These are phyloP conservation scores for Phaeosphaeriaceae sp. DNA, from an alignment of 2,329 filamentous ascomycete genomes.

Conservation along the genomic window DNA sequence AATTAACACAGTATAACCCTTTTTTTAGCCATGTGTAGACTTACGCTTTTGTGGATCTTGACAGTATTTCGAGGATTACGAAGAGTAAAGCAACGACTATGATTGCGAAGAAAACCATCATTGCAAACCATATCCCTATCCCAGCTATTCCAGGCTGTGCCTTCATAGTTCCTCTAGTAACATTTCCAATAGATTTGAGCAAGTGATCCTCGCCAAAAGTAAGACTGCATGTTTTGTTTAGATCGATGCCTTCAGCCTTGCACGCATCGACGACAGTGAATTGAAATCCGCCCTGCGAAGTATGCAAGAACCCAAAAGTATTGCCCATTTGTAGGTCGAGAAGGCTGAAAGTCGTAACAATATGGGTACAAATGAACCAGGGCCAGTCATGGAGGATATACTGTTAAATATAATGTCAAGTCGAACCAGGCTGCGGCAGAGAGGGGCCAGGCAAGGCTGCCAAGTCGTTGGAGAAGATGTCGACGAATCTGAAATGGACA, in stretches of 20 bases:
- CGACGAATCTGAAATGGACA: too few relatives aligned
- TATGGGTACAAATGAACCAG: too few relatives aligned
- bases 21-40: too few relatives aligned
- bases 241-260: constrained; percentile 5
- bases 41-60: too few relatives aligned
- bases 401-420: too few relatives aligned
- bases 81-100: constrained; percentile 2
- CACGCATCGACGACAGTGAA: constrained; percentile 2
- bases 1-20: background rate
- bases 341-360: background rate
- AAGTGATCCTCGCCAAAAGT: background rate
- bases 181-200: constrained; percentile 4
- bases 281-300: too few relatives aligned
- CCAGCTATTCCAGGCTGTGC: constrained; percentile 4
- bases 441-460: too few relatives aligned
- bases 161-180: constrained; percentile 2
- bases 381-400: too few relatives aligned
- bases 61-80: too few relatives aligned
- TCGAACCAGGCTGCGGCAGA: too few relatives aligned
- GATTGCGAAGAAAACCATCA: constrained; percentile 5
- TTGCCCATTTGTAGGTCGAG: background rate
- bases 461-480: too few relatives aligned
- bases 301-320: constrained; percentile 4
- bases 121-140: constrained; percentile 6
- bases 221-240: constrained; percentile 1